These are phyloP conservation scores for Penicillium dipodomyicola DNA, from an alignment of 495 filamentous ascomycete genomes.

Conservation along the genomic window DNA sequence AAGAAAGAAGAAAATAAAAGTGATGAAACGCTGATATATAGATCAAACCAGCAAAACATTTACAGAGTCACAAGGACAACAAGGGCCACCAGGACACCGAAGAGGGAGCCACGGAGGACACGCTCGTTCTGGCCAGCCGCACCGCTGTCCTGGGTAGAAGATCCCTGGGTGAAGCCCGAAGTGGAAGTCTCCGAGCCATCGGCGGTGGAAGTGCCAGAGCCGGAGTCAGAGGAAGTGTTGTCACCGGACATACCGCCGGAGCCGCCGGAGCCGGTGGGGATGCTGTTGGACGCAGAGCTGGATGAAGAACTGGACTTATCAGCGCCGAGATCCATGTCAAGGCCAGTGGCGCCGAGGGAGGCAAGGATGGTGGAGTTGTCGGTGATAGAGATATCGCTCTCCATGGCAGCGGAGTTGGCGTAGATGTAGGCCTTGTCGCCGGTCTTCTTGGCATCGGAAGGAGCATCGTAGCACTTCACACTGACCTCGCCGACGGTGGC, in stretches of 20 bases:
- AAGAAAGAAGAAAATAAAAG: conserved; percentile 13
- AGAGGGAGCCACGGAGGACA: conserved; percentile 51
- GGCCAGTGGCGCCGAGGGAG: conserved; percentile 73
- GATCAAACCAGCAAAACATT: conserved; percentile 23
- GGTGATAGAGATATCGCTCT: conserved; percentile 72
- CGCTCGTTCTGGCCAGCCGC: conserved; percentile 42
- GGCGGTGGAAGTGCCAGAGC: conserved; percentile 18
- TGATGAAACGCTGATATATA: not conserved
- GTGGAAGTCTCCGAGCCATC: conserved; percentile 15
- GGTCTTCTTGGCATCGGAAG: conserved; percentile 55
- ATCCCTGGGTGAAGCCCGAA: conserved; percentile 29
- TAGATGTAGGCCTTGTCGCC: conserved; percentile 74
- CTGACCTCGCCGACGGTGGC: conserved; percentile 73
- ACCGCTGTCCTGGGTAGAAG: conserved; percentile 29
- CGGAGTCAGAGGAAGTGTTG: conserved; percentile 11
- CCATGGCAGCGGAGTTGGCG: conserved; percentile 60
- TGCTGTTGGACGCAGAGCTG: conserved; percentile 28
- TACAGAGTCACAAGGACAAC: conserved; percentile 55
- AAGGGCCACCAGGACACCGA: conserved; percentile 56
- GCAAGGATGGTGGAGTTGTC: conserved; percentile 74
- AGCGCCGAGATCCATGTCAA: conserved; percentile 57
- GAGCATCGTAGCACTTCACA: conserved; percentile 81
- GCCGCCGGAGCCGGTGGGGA: conserved; percentile 38
- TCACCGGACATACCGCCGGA: conserved; percentile 28
- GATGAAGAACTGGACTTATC: conserved; percentile 23